These are phyloP conservation scores for Penicillium paxilli DNA, from an alignment of 495 filamentous ascomycete species.

Conservation along the genomic window DNA sequence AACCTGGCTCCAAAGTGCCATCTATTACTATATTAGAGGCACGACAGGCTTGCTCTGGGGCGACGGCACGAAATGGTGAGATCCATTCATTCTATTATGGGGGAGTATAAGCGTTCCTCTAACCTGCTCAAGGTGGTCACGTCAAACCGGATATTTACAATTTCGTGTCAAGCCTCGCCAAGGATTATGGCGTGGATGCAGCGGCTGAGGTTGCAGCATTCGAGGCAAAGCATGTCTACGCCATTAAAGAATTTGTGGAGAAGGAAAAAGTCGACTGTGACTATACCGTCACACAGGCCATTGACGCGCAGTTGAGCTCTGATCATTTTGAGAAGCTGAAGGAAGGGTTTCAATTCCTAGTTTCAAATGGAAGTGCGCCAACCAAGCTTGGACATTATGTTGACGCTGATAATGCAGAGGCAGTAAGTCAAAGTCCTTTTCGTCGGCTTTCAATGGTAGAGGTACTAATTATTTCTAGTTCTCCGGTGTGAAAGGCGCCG, in stretches of 20 bases:
- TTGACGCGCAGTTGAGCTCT: slow-evolving; percentile 29
- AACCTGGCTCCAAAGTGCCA: slow-evolving; percentile 28
- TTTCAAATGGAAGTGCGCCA: slow-evolving; percentile 15
- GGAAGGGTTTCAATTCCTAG: slow-evolving; percentile 22
- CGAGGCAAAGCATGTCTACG: slow-evolving; percentile 29
- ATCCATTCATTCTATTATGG: background rate
- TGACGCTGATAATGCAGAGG: slow-evolving; percentile 16
- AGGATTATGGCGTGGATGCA: slow-evolving; percentile 30
- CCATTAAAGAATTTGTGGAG: slow-evolving; percentile 26
- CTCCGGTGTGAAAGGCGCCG: slow-evolving; percentile 49
- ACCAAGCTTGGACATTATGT: slow-evolving; percentile 17
- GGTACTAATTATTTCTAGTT: slow-evolving; percentile 25
- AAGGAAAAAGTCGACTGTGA: slow-evolving; percentile 36
- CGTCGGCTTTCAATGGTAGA: background rate
- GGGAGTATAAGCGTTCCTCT: background rate
- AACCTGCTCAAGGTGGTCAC: slow-evolving; percentile 26
- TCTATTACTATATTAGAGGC: slow-evolving; percentile 75
- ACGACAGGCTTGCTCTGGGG: slow-evolving; percentile 78
- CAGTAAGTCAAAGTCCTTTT: slow-evolving; percentile 13
- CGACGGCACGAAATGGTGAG: slow-evolving; percentile 63
- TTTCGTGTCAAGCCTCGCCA: slow-evolving; percentile 19
- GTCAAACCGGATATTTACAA: slow-evolving; percentile 39
- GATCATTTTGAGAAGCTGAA: slow-evolving; percentile 21
- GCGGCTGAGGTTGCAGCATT: slow-evolving; percentile 36
- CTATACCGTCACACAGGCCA: slow-evolving; percentile 23